Evolutionary conservation across 495 filamentous ascomycete species (phyloP), one percentile per base, ranked within the genome.

Genomic region (Podospora pseudopauciseta): DNA sequence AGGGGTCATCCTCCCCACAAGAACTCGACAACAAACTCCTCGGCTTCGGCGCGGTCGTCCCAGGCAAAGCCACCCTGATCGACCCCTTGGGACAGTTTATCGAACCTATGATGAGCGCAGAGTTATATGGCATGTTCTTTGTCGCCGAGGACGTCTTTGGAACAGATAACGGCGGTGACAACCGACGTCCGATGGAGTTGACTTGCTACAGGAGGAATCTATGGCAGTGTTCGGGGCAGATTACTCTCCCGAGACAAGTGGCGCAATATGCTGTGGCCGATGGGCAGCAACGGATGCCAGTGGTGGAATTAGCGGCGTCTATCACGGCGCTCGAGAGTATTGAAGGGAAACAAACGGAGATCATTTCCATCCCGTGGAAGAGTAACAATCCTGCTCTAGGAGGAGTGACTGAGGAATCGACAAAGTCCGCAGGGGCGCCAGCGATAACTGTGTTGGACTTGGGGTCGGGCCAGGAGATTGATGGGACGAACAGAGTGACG

Each of bases 121-220:
- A 96, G 77, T 80, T 97, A 34, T 92, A 95, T 74, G 93, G 93
- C 80, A 96, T 96, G 92, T 97, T 97, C 81, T 96, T 95, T 73
- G 86, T 97, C 5, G 93, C 93, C 62, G 93, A 97, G 72, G 84
- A 85, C 65, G 85, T 87, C 6, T 87, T 85, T 72, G 80, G 80
- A 49, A 79, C 76, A 18, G 80, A 82, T 63, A 76, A 75, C 27
- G 80, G 81, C 65, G 75, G 78, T 61, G 77, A 69, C 16, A 65
- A 75, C 28, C 78, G 80, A 80, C 82, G 90, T 7, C 90, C 92
- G 1, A 87, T 90, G 20, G 93, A 97, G 80, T 77, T 97, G 72
- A 97, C 93, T 0, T 97, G 93, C 79, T 97, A 97, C 73, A 90
- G 93, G 53, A 85, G 93, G 20, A 97, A 97, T 72, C 79, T 96